Evolutionary conservation across 768 basidiomycete genomes (phyloP).

Genomic region (Collybiopsis confluens): DNA sequence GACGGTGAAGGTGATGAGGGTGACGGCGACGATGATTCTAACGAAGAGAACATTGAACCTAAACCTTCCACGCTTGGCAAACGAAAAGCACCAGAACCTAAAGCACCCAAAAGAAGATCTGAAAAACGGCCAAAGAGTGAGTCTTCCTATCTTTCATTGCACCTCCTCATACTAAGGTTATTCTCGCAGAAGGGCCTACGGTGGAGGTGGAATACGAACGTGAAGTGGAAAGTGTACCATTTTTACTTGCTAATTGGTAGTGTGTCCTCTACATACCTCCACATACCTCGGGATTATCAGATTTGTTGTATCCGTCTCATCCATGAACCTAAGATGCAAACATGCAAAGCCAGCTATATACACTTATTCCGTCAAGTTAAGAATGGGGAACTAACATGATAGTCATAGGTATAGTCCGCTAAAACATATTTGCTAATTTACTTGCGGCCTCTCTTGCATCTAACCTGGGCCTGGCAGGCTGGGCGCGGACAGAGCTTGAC

Average conservation of each 20-base stretch:
- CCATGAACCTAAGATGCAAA: too few relatives aligned
- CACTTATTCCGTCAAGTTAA: neutral
- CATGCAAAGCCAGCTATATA: neutral
- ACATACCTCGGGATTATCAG: conserved; percentile 10
- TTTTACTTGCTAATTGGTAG: conserved; percentile 53
- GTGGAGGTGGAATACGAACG: conserved; percentile 98
- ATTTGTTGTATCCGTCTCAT: too few relatives aligned
- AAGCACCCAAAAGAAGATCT: conserved; percentile 46
- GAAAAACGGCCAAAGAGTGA: conserved; percentile 60
- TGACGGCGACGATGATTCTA: conserved; percentile 27
- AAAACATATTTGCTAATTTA: conserved; percentile 89
- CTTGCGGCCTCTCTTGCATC: conserved; percentile 86
- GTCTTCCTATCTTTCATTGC: conserved; percentile 18
- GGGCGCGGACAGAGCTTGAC: conserved; percentile 70
- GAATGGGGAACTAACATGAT: too few relatives aligned
- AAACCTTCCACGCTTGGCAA: conserved; percentile 54
- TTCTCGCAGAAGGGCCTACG: conserved; percentile 57
- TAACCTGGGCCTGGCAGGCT: conserved; percentile 66
- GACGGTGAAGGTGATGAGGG: conserved; percentile 39
- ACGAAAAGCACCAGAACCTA: conserved; percentile 51
- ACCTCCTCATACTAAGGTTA: neutral
- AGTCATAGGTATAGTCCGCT: too few relatives aligned
- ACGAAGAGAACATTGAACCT: conserved; percentile 28
- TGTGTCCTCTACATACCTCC: conserved; percentile 15
- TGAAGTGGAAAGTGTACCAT: conserved; percentile 70